Evolutionary conservation across 768 basidiomycete genomes (phyloP).

Genomic region (Pleurotus salmoneostramineus): DNA sequence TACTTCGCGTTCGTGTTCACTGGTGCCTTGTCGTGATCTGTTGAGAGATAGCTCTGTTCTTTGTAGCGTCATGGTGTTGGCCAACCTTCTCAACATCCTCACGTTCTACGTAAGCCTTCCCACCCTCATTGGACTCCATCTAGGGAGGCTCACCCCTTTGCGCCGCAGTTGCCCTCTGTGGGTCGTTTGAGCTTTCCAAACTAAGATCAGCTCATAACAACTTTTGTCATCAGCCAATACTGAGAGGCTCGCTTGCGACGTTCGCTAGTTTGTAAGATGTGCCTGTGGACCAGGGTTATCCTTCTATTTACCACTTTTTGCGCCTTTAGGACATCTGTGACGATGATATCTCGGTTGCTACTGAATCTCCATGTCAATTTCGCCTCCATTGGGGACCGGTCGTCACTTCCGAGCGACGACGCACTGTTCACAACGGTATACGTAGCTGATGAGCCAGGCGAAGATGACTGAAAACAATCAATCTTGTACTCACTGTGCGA

Average conservation of each 20-base stretch:
- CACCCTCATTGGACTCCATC: neutral
- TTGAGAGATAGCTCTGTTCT: neutral
- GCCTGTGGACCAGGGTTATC: neutral
- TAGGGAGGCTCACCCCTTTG: neutral
- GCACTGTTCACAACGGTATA: neutral
- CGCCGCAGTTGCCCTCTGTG: neutral
- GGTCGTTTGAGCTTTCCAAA: neutral
- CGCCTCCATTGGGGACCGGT: neutral
- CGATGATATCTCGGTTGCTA: neutral
- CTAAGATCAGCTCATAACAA: neutral
- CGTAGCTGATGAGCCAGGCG: neutral
- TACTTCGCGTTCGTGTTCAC: conserved; percentile 46
- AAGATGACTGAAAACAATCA: no score
- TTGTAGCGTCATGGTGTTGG: conserved; percentile 45
- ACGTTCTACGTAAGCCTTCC: conserved; percentile 16
- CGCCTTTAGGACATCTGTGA: neutral
- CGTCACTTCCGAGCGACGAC: neutral
- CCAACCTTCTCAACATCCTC: conserved; percentile 45
- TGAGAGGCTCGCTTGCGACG: neutral
- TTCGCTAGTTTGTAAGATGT: neutral
- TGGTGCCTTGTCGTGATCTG: neutral
- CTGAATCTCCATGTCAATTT: neutral
- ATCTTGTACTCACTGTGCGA: no score
- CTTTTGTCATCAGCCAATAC: neutral
- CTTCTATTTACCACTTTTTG: neutral